Evolutionary conservation across 2,329 filamentous ascomycete species (phyloP), one percentile per base, ranked within the genome.

Genomic region (Xylariales sp.): DNA sequence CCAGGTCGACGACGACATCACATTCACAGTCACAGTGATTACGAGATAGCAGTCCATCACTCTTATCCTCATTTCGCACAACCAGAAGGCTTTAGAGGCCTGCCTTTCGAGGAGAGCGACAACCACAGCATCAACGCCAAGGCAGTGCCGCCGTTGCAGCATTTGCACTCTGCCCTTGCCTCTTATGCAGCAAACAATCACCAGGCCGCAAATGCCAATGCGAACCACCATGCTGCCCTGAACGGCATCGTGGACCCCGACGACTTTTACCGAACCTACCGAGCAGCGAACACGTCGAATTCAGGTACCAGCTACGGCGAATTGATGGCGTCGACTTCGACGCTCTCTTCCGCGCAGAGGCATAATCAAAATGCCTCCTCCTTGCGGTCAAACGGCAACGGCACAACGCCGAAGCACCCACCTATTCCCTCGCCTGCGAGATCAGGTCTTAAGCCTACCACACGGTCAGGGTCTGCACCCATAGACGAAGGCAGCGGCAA

Each of bases 381-480:
- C 9, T 45, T 70, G 51, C 68, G 70, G 55, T 69, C 73, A 40
- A 76, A 73, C 58, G 66, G 70, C 51, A 73, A 71, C 59, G 70
- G 67, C 51, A 62, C 68, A 31, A 66, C 69, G 35, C 61, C 71
- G 22, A 79, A 69, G 55, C 68, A 71, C 50, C 63, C 70, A 48
- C 55, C 63, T 25, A 55, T 65, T 43, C 59, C 64, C 42, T 61
- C 66, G 46, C 59, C 52, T 42, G 45, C 53, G 47, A 68, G 68
- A 49, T 62, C 58, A 42, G 63, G 63, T 32, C 46, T 63, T 36
- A 72, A 70, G 45, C 58, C 69, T 31, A 57, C 60, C 44, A 53
- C 65, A 44, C 75, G 79, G 45, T 79, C 78, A 19, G 72, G 68
- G 40, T 82, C 78, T 31, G 76, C 70, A 51, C 76, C 78, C 28